phyloP scores from a whole-genome alignment of 345 rosid genomes.

The Clausena lansium region DNA sequence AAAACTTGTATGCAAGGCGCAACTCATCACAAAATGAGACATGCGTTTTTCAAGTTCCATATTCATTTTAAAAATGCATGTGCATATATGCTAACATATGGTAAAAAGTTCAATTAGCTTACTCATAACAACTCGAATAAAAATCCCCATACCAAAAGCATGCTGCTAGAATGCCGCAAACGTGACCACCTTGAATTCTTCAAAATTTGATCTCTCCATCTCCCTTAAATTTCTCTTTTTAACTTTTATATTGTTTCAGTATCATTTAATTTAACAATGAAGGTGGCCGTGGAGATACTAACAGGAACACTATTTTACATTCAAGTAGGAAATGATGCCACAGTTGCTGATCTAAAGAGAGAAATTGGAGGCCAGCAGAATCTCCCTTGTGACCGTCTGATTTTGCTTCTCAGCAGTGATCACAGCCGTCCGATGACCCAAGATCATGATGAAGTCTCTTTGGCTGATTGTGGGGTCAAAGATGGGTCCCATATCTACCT shows the following conservation, averaged over 20 bases:
- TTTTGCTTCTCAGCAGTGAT: constrained; percentile 30
- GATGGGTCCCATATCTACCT: constrained; percentile 67
- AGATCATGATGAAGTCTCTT: constrained; percentile 37
- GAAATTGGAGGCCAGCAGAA: constrained; percentile 48
- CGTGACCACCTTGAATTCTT: constrained; percentile 18
- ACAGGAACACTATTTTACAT: constrained; percentile 56
- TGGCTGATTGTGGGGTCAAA: constrained; percentile 45
- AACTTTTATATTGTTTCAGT: too few relatives aligned
- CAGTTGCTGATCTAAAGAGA: constrained; percentile 51
- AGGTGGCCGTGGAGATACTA: constrained; percentile 61
- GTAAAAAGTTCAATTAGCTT: not conserved
- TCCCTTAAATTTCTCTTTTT: not conserved
- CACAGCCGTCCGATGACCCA: constrained; percentile 17
- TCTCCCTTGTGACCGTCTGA: constrained; percentile 50
- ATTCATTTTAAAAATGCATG: not conserved
- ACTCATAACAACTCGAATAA: not conserved
- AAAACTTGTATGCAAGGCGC: not conserved
- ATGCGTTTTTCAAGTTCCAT: not conserved
- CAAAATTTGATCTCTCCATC: not conserved
- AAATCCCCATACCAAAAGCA: constrained; percentile 19
- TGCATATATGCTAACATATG: not conserved
- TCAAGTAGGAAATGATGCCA: constrained; percentile 47
- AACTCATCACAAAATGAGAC: not conserved
- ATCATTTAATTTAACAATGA: constrained; percentile 36
- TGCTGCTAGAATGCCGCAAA: constrained; percentile 25